phyloP scores from a whole-genome alignment of 192 early-diverging fungal species.

The Backusella tuberculispora region DNA sequence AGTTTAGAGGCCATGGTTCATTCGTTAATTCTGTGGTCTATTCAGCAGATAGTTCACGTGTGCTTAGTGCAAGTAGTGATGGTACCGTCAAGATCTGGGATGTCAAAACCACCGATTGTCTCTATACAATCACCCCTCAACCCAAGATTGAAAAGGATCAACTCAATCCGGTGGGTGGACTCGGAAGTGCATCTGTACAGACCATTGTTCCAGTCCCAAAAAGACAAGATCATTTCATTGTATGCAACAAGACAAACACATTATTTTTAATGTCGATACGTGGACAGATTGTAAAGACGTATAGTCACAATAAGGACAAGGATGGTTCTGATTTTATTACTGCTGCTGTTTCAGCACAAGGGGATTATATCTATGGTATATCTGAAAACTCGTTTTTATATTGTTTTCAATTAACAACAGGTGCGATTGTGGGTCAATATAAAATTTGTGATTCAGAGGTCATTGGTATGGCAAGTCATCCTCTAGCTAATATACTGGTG shows the following conservation, averaged over 20 bases:
- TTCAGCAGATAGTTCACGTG: constrained; percentile 65
- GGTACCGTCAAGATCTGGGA: constrained; percentile 95
- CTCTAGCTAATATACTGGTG: constrained; percentile 80
- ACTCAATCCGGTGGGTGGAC: constrained; percentile 49
- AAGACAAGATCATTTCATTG: constrained; percentile 67
- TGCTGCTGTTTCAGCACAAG: constrained; percentile 71
- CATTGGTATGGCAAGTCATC: constrained; percentile 81
- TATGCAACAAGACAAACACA: constrained; percentile 79
- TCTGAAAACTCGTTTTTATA: constrained; percentile 72
- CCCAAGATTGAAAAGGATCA: constrained; percentile 35
- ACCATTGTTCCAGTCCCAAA: constrained; percentile 67
- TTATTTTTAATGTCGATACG: constrained; percentile 69
- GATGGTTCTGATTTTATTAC: constrained; percentile 55
- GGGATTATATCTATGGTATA: constrained; percentile 82
- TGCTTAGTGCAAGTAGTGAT: constrained; percentile 86
- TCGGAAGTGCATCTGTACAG: constrained; percentile 58
- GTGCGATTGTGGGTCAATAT: constrained; percentile 45
- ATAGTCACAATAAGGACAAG: constrained; percentile 50
- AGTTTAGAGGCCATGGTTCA: constrained; percentile 91
- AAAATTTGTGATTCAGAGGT: constrained; percentile 70
- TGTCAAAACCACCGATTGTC: constrained; percentile 68
- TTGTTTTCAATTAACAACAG: constrained; percentile 68
- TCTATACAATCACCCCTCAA: constrained; percentile 64
- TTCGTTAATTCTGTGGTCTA: constrained; percentile 85
- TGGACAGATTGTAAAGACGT: constrained; percentile 62